Conservation (phyloP, 1,284 basidiomycete species). For the Athelia sp. region DNA sequence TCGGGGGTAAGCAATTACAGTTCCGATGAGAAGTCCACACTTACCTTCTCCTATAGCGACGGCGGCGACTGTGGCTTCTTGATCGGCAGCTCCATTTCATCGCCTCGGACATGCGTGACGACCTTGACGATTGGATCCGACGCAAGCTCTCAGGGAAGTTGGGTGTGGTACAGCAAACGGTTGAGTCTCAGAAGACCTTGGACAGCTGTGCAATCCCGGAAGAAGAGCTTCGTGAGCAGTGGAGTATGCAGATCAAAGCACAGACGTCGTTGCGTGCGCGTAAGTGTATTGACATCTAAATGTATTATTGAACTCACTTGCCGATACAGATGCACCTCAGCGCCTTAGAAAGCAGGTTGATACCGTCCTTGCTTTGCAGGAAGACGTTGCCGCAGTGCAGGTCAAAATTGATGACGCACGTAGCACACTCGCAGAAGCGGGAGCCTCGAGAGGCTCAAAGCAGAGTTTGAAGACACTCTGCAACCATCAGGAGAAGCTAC, state of each 20-base stretch:
- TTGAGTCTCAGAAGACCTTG: background rate
- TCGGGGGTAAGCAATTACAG: background rate
- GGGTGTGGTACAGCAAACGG: background rate
- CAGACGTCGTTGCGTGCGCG: slow-evolving; percentile 12
- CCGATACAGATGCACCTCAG: slow-evolving; percentile 10
- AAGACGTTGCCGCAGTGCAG: slow-evolving; percentile 9
- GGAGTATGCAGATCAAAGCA: slow-evolving; percentile 10
- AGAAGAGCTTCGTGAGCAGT: slow-evolving; percentile 4
- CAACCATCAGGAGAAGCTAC: slow-evolving; percentile 6
- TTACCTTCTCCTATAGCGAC: slow-evolving; percentile 11
- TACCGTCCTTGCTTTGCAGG: slow-evolving; percentile 10
- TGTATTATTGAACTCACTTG: background rate
- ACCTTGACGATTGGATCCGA: slow-evolving; percentile 18
- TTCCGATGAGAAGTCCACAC: background rate
- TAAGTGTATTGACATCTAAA: slow-evolving; percentile 1
- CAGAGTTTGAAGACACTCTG: background rate
- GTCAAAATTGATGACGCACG: slow-evolving; percentile 3
- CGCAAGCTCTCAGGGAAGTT: background rate
- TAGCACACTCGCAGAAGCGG: background rate
- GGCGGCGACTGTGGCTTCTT: slow-evolving; percentile 20
- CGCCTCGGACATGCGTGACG: slow-evolving; percentile 6
- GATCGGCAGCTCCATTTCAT: slow-evolving; percentile 20
- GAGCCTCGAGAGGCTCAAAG: background rate
- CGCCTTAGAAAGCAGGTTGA: slow-evolving; percentile 12
- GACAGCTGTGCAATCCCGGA: background rate